Percentiles rank a stretch among this genome's conserved stretches.
Evolutionary conservation across 345 rosid genomes (phyloP).

Genomic region (Passiflora organensis): DNA sequence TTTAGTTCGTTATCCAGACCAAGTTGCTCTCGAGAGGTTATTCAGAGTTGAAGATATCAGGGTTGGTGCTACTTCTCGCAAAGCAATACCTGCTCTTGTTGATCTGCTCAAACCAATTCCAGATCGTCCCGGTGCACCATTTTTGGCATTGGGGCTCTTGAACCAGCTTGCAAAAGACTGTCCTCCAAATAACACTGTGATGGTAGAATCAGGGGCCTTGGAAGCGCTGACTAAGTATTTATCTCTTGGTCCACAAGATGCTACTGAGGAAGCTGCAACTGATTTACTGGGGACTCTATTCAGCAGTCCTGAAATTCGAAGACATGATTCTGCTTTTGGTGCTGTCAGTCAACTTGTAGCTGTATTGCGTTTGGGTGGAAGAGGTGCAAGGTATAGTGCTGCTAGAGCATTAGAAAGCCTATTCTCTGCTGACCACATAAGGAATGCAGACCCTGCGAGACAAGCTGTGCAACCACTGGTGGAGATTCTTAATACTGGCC

Average conservation of each 20-base stretch:
- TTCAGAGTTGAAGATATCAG: conserved; percentile 99
- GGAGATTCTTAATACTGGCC: conserved; percentile 91
- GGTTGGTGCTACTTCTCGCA: conserved; percentile 94
- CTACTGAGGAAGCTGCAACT: conserved; percentile 98
- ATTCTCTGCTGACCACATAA: conserved; percentile 92
- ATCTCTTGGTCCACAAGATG: conserved; percentile 97
- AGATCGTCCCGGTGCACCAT: conserved; percentile 98
- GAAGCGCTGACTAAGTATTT: conserved; percentile 95
- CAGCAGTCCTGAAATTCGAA: conserved; percentile 86
- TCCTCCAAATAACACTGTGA: conserved; percentile 75
- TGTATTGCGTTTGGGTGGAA: conserved; percentile 92
- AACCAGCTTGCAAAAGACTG: conserved; percentile 93
- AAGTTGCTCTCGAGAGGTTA: conserved; percentile 96
- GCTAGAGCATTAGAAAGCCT: conserved; percentile 96
- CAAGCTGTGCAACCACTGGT: conserved; percentile 99
- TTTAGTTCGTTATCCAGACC: conserved; percentile 84
- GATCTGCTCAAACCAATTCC: conserved; percentile 99
- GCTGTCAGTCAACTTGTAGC: conserved; percentile 96
- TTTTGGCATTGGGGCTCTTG: conserved; percentile 79
- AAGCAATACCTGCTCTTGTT: conserved; percentile 93
- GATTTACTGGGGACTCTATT: conserved; percentile 85
- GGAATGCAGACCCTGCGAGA: conserved; percentile 88
- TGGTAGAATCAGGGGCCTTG: conserved; percentile 97
- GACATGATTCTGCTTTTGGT: conserved; percentile 93
- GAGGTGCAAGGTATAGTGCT: conserved; percentile 94